Percentiles rank a stretch among this genome's conserved stretches.
Evolutionary conservation across 2,329 filamentous ascomycete genomes (phyloP).

Genomic region (Trichoderma oligosporum): DNA sequence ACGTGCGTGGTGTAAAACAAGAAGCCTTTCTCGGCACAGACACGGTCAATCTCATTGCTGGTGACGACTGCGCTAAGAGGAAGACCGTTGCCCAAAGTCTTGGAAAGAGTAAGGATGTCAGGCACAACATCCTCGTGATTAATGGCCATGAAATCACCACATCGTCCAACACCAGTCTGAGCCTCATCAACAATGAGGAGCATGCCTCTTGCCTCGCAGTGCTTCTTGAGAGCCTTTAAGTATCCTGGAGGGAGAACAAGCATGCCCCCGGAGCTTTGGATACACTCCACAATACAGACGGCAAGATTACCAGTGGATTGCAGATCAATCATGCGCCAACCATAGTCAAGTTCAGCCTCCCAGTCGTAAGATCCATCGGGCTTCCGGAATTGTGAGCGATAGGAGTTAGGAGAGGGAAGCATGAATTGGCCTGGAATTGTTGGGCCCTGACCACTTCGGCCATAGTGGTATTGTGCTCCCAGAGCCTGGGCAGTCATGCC

Average conservation of each 20-base stretch:
- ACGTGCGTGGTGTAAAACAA: conserved; percentile 60
- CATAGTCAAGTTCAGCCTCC: conserved; percentile 58
- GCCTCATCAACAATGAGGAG: conserved; percentile 60
- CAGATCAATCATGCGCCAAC: conserved; percentile 57
- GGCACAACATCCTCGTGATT: conserved; percentile 51
- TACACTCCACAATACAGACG: conserved; percentile 61
- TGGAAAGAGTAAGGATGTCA: conserved; percentile 58
- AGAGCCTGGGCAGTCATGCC: conserved; percentile 55
- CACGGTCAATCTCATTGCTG: conserved; percentile 48
- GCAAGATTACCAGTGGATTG: conserved; percentile 59
- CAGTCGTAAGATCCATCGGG: conserved; percentile 58
- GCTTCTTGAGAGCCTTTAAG: conserved; percentile 49
- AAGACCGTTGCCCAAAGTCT: conserved; percentile 58
- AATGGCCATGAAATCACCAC: conserved; percentile 57
- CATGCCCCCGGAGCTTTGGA: conserved; percentile 58
- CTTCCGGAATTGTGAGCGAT: conserved; percentile 57
- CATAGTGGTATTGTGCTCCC: conserved; percentile 53
- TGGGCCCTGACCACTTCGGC: conserved; percentile 46
- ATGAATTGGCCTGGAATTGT: conserved; percentile 54
- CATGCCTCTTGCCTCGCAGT: conserved; percentile 56
- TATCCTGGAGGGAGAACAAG: conserved; percentile 57
- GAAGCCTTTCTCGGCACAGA: conserved; percentile 47
- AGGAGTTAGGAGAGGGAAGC: conserved; percentile 57
- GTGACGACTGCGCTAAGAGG: conserved; percentile 57
- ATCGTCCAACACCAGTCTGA: conserved; percentile 56